Percentiles rank a stretch among this genome's conserved stretches.
Evolutionary conservation across 768 basidiomycete genomes (phyloP).

Genomic region (Tulasnella sp.): DNA sequence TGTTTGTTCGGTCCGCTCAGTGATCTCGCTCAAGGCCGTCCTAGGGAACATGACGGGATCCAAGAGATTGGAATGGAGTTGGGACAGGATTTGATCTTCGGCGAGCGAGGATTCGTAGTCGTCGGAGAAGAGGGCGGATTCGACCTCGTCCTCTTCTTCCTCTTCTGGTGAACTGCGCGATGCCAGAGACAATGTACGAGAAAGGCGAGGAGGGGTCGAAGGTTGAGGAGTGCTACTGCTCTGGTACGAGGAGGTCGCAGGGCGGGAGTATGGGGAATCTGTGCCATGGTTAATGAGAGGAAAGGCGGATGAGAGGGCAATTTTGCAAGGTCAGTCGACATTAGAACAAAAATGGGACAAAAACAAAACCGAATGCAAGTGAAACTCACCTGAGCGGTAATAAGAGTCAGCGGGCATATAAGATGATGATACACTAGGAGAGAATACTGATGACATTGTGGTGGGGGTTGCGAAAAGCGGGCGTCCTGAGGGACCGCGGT

Average conservation of each 20-base stretch:
- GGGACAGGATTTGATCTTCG: conserved; percentile 14
- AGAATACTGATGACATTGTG: conserved; percentile 8
- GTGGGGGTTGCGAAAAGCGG: background rate
- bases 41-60: conserved; percentile 12
- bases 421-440: conserved; percentile 2
- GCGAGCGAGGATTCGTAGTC: background rate
- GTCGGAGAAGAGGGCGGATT: background rate
- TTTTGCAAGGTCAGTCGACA: background rate
- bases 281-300: background rate
- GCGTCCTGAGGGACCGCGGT: background rate
- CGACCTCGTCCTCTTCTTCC: conserved; percentile 6
- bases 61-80: conserved; percentile 9
- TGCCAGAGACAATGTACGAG: conserved; percentile 4
- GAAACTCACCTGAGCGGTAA: background rate
- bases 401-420: background rate
- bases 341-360: background rate
- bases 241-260: background rate
- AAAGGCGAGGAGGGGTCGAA: background rate
- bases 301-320: background rate
- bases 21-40: conserved; percentile 51
- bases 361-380: background rate
- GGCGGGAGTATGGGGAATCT: background rate
- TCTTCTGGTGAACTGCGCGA: conserved; percentile 1
- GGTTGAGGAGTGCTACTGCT: background rate
- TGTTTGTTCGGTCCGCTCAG: conserved; percentile 63